These are phyloP conservation scores for Biscogniauxia marginata DNA, from an alignment of 2,329 filamentous ascomycete genomes.

Conservation along the genomic window DNA sequence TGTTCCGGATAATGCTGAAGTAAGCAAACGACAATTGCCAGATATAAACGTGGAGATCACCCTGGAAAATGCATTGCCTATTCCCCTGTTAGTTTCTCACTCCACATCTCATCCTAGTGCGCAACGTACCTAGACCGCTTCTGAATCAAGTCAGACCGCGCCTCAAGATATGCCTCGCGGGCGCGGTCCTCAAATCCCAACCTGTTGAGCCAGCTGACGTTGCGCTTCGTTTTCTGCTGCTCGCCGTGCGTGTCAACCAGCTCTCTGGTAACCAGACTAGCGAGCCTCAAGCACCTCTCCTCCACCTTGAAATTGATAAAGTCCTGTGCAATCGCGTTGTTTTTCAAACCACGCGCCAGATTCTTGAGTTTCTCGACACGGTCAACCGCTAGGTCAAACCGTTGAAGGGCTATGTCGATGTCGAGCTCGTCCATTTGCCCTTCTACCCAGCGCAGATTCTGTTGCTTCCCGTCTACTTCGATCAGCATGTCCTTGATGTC, in stretches of 20 bases:
- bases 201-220: conserved; percentile 80
- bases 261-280: conserved; percentile 72
- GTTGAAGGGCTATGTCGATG: conserved; percentile 89
- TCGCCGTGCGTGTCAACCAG: conserved; percentile 77
- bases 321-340: conserved; percentile 83
- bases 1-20: conserved; percentile 92
- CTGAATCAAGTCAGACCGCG: conserved; percentile 74
- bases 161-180: conserved; percentile 79
- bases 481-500: conserved; percentile 85
- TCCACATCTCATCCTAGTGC: conserved; percentile 8
- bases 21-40: conserved; percentile 95
- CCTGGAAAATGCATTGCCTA: conserved; percentile 93
- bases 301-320: conserved; percentile 91
- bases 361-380: conserved; percentile 82
- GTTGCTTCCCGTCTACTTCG: conserved; percentile 93
- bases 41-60: conserved; percentile 88
- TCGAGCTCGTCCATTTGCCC: conserved; percentile 93
- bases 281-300: conserved; percentile 76
- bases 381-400: conserved; percentile 79
- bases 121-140: conserved; percentile 72
- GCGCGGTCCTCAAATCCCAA: conserved; percentile 90
- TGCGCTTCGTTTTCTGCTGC: conserved; percentile 72
- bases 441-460: conserved; percentile 95
- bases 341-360: conserved; percentile 76
- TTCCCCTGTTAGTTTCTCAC: conserved; percentile 19